Evolutionary conservation across 2,329 filamentous ascomycete genomes (phyloP), one percentile per base, ranked within the genome.

Genomic region (Verticillium klebahnii): DNA sequence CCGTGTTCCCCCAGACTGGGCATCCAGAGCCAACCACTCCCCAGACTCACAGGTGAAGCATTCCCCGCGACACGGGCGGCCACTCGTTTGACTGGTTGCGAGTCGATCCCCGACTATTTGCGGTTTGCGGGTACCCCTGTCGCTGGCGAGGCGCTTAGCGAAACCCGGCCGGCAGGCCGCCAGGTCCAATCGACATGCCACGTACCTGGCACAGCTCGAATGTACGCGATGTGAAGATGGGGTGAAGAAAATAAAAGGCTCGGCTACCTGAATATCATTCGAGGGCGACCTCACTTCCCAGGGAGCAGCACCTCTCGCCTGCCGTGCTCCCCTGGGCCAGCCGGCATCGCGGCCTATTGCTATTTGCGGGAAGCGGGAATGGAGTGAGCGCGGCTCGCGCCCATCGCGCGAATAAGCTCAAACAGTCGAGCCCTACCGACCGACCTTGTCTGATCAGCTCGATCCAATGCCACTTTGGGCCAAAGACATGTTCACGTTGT

Each of bases 101-200:
- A 63, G 40, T 64, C 50, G 34, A 58, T 29, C 45, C 37, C 63
- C 63, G 54, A 57, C 54, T 52, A 25, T 58, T 56, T 58, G 34
- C 25, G 25, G 50, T 34, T 32, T 52, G 59, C 40, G 40, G n/a
- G n/a, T n/a, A 54, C 36, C 61, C 61, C 54, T n/a, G 39, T 25
- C 45, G 45, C 45, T 12, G n/a, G 37, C 25, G 23, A 9, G 57
- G 63, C 63, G 63, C 63, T 58, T 64, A 64, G 59, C 59, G 57
- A 61, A 63, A 58, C 54, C 19, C 34, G 55, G 78, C 82, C 63
- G 89, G 85, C 85, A 87, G 12, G 23, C 45, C 2, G 12, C 45
- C 45, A 52, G 9, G 8, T 23, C 45, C 45, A 52, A 52, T 25
- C n/a, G 19, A 23, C 11, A 19, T 12, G 37, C 6, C 14, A 40